Base-by-base conservation (phyloP, 768 basidiomycete genomes). In the Leccinellum luteum region DNA sequence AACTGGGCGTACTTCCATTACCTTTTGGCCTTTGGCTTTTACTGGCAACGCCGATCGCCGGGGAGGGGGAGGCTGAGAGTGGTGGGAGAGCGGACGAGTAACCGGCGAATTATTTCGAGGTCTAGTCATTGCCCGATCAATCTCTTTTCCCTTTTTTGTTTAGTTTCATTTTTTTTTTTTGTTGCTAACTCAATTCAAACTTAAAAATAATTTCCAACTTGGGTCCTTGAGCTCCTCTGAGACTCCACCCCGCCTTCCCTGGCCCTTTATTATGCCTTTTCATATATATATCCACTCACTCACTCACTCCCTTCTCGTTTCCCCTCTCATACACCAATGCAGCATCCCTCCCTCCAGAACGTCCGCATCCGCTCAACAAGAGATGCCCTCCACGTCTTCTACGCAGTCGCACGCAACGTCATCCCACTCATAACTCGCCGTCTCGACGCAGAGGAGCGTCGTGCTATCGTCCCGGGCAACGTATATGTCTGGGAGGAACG, bases 401-500 rank as follows among this genome's bases (percentile, higher is more conserved):
- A 87, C 67, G 91, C 84, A 50, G 90, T 92, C 51, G 86, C 88
- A 10, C 78, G 78, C 58, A 80, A 84, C 64, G 69, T 77, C 55
- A 78, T 92, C 44, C 88, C 89, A 49, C 81, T 92, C 67, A 90
- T 91, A 67, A 89, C 87, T 21, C 83, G 90, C 55, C 85, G 90
- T 8, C 81, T 93, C 63, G 90, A 92, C 68, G 87, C 87, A 45
- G 89, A 92, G 68, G 90, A 92, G 70, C 83, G 90, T 43, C 78
- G 85, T 48, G 82, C 82, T 17, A 88, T 93, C 65, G 63, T 79
- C 17, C 81, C 90, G 0, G 90, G 90, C 25, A 89, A 89, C 63
- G 88, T 92, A 23, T 92, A 91, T 64, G 88, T 92, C 59, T 93
- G 91, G 90, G 90, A 93, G 69, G 90, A 93, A 64, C 86, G 90